These are phyloP conservation scores for Paramecium tetraurelia DNA, from an alignment of 73 alveolate species.

Conservation along the genomic window DNA sequence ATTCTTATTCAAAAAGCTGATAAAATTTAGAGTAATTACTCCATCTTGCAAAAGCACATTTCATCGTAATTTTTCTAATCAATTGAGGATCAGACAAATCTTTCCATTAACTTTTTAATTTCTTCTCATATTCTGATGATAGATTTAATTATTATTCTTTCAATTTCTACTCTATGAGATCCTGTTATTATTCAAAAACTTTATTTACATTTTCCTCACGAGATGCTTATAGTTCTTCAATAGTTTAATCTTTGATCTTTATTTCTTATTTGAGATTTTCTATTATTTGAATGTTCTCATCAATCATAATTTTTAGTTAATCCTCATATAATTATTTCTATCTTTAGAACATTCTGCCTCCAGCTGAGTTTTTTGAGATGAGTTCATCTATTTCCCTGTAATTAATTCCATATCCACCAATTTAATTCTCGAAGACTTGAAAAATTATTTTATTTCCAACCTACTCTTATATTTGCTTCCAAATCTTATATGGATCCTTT, in stretches of 20 bases:
- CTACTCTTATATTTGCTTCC: background rate
- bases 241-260: background rate
- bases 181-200: background rate
- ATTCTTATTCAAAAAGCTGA: background rate
- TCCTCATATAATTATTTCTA: background rate
- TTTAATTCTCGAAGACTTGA: background rate
- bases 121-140: background rate
- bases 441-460: conserved; percentile 16
- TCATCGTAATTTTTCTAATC: background rate
- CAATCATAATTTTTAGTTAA: background rate
- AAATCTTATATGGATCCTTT: conserved; percentile 35
- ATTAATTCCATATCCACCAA: conserved; percentile 41
- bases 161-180: background rate
- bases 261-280: background rate
- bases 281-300: background rate
- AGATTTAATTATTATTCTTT: background rate
- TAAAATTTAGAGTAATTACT: background rate
- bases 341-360: background rate
- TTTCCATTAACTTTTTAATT: background rate
- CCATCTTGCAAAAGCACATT: conserved; percentile 18
- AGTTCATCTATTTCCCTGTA: conserved; percentile 35
- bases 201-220: background rate
- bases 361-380: background rate
- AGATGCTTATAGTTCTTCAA: background rate
- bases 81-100: background rate